A percentile compares a stretch with the other conserved stretches of the same genome.
Evolutionary conservation across 441 rosid species (phyloP).

Genomic region (Erodium trifolium): DNA sequence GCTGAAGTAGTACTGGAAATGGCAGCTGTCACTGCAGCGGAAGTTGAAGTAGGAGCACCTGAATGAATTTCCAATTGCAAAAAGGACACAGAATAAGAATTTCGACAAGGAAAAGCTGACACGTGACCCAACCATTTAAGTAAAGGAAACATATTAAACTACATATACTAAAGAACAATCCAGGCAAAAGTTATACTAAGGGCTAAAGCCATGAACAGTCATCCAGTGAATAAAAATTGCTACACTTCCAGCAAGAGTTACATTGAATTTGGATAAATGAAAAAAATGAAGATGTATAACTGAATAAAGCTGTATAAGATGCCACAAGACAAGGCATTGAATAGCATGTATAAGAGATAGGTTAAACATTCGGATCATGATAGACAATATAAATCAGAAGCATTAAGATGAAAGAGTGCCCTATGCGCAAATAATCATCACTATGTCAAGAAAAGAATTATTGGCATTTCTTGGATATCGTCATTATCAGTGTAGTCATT

Average conservation of each 20-base stretch:
- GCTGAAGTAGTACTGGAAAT: conserved; percentile 34
- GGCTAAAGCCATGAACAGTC: background rate
- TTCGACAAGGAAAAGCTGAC: background rate
- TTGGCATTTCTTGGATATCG: background rate
- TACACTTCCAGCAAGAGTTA: background rate
- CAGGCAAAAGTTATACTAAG: background rate
- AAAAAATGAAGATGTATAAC: background rate
- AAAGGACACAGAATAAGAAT: conserved; percentile 3
- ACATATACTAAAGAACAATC: too few species aligned
- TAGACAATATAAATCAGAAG: too few species aligned
- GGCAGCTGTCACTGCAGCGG: conserved; percentile 39
- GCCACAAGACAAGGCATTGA: too few species aligned
- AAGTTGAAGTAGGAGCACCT: conserved; percentile 51
- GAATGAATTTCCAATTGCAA: conserved; percentile 14
- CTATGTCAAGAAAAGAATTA: background rate
- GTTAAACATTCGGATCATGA: too few species aligned
- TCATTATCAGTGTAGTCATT: background rate
- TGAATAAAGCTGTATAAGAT: too few species aligned
- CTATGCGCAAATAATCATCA: background rate
- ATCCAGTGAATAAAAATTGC: background rate
- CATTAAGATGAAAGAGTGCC: too few species aligned
- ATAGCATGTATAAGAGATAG: too few species aligned
- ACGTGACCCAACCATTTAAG: background rate
- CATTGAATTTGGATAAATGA: background rate
- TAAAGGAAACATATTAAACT: background rate